Evolutionary conservation across 495 filamentous ascomycete species (phyloP), one percentile per base, ranked within the genome.

Genomic region (Letharia columbiana): DNA sequence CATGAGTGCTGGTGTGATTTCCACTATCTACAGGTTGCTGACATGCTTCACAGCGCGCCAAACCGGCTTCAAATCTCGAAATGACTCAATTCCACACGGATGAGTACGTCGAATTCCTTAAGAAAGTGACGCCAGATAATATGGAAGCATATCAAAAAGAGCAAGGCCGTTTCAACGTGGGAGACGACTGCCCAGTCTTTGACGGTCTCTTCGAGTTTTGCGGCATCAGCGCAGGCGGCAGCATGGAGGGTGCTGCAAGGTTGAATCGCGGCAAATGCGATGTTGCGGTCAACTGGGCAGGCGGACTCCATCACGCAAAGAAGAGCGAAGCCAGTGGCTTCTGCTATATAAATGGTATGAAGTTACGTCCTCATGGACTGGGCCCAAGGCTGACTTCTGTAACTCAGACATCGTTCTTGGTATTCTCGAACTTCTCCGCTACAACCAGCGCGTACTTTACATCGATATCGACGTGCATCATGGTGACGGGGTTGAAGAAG

Each of bases 21-120:
- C 63, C 18, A 52, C n/a, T 37, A 11, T 45, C 3, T 18, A 9
- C 23, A 3, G 63, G 3, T 58, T 18, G 47, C 49, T 80, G 62
- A 80, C 66, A 59, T 57, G 31, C 58, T 63, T 70, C 65, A 35
- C 71, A 97, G 92, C 91, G 94, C 71, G 94, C 94, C 52, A 99
- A 99, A 80, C 94, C 94, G 13, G 94, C 94, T 20, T 93, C 91
- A 39, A 91, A 90, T 66, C 88, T 89, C 69, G 94, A 99, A 74
- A 99, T 99, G 94, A 97, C 94, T 64, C 95, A 98, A 74, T 99
- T 98, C 73, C 94, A 99, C 76, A 97, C 94, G 11, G 94, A 99
- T 75, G 94, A 99, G 76, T 99, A 99, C 75, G 92, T 99, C 72
- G 95, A 99, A 64, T 99, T 99, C 76, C 79, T 99, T 28, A 89